Evolutionary conservation across 2,329 filamentous ascomycete genomes (phyloP), one percentile per base, ranked within the genome.

Genomic region (Aspergillus sp.): DNA sequence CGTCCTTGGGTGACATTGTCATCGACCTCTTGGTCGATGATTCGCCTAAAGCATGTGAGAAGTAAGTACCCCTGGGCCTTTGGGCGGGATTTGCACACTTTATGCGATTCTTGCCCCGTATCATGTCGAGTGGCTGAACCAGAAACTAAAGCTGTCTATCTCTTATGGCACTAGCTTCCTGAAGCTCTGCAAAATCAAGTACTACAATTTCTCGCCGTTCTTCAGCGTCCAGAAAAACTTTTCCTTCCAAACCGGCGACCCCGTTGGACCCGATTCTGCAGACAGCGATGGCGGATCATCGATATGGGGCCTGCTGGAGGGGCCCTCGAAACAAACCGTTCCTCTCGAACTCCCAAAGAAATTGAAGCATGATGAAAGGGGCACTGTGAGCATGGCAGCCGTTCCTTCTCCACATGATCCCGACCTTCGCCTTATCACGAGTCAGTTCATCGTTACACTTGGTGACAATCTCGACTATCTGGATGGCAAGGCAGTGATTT

Each of bases 181-280:
- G 57, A 98, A 99, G 83, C 90, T 99, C 67, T 97, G 95, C 86
- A 98, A 98, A 79, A 82, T 92, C 77, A 99, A 97, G 80, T 99
- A 98, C 80, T 99, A 97, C 86, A 98, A 98, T 80, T 98, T 96
- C 75, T 88, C 92, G 5, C 95, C 93, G 24, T 80, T 98, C 54
- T 91, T 97, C 78, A 92, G 89, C 65, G 86, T 99, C 39, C 95
- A 97, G 72, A 95, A 93, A 74, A 87, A 91, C 76, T 98, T 97
- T 77, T 96, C 93, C 60, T 96, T 96, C 77, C 93, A 98, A 76
- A 96, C 91, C 33, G 93, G 93, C 73, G 95, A 98, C 70, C 93
- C 93, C 12, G 87, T 98, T 53, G 93, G 95, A 12, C 93, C 93
- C 12, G 85, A 89, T 57, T 90, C 91, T 13, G 80, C 85, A 66